A percentile compares a stretch with the other conserved stretches of the same genome.
phyloP scores from a whole-genome alignment of 768 basidiomycete genomes.

The Boletus subparvulus region DNA sequence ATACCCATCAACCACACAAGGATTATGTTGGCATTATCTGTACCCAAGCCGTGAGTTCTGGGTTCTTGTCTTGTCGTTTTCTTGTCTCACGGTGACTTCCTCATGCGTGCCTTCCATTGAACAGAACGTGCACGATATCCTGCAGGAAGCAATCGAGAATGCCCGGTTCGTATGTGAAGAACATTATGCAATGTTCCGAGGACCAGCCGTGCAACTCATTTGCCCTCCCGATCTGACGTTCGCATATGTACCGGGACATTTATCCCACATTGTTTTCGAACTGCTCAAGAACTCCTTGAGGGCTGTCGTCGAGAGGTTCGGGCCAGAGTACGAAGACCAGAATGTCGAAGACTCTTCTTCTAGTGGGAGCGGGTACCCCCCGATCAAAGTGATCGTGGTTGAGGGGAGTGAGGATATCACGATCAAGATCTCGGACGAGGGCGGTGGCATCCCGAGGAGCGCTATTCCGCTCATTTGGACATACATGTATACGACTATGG shows the following conservation, averaged over 20 bases:
- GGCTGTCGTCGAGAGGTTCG: conserved; percentile 91
- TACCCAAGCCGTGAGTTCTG: conserved; percentile 71
- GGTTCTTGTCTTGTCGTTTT: not conserved
- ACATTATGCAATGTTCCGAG: conserved; percentile 93
- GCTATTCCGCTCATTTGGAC: conserved; percentile 98
- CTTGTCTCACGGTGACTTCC: not conserved
- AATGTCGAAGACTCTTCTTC: not conserved
- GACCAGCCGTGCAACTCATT: conserved; percentile 93
- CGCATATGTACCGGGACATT: conserved; percentile 93
- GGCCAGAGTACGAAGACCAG: conserved; percentile 68
- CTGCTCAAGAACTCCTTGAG: conserved; percentile 96
- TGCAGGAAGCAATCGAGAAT: conserved; percentile 97
- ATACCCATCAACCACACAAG: conserved; percentile 82
- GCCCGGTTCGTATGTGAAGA: conserved; percentile 94
- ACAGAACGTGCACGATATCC: conserved; percentile 92
- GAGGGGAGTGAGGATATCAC: conserved; percentile 99
- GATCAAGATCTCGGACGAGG: conserved; percentile 98
- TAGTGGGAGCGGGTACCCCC: conserved; percentile 15
- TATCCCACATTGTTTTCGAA: conserved; percentile 96
- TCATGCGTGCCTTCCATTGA: not conserved
- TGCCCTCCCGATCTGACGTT: conserved; percentile 86
- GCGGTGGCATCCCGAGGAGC: conserved; percentile 81
- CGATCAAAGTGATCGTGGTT: conserved; percentile 62
- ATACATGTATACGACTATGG: conserved; percentile 94
- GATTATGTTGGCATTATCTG: conserved; percentile 98